Evolutionary conservation across 148 eudicot genomes (phyloP).

Genomic region (Amaranthus cruentus): DNA sequence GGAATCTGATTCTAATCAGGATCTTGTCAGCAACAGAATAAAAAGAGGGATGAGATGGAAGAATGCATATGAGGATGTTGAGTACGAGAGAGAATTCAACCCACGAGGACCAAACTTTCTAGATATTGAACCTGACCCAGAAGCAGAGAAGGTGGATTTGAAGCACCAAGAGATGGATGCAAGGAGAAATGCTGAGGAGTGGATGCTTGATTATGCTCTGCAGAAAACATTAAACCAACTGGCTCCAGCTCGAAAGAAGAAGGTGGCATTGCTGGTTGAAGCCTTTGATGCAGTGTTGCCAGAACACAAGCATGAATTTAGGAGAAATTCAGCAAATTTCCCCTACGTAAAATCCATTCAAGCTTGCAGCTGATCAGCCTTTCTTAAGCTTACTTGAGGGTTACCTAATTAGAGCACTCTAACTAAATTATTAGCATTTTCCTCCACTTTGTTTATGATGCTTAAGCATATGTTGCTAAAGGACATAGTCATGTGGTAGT

Average conservation of each 20-base stretch:
- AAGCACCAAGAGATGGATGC: conserved; percentile 75
- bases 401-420: no score
- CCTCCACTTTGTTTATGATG: conserved; percentile 1
- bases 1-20: conserved; percentile 20
- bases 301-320: conserved; percentile 30
- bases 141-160: conserved; percentile 74
- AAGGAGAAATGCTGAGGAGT: conserved; percentile 70
- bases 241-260: conserved; percentile 66
- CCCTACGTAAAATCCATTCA: conserved; percentile 35
- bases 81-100: conserved; percentile 47
- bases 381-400: no score
- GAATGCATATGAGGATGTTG: conserved; percentile 28
- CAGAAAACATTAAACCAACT: conserved; percentile 60
- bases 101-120: conserved; percentile 73
- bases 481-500: no score
- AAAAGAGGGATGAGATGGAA: conserved; percentile 30
- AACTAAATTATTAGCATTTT: no score
- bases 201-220: conserved; percentile 85
- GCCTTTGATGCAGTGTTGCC: conserved; percentile 83
- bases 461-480: neutral
- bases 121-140: conserved; percentile 56
- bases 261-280: conserved; percentile 77
- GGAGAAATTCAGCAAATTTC: conserved; percentile 34
- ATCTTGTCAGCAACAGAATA: conserved; percentile 27
- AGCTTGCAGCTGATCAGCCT: conserved; percentile 40